Evolutionary conservation across 23 red algal genomes (phyloP), one percentile per base, ranked within the genome.

Genomic region (Chondrus crispus): DNA sequence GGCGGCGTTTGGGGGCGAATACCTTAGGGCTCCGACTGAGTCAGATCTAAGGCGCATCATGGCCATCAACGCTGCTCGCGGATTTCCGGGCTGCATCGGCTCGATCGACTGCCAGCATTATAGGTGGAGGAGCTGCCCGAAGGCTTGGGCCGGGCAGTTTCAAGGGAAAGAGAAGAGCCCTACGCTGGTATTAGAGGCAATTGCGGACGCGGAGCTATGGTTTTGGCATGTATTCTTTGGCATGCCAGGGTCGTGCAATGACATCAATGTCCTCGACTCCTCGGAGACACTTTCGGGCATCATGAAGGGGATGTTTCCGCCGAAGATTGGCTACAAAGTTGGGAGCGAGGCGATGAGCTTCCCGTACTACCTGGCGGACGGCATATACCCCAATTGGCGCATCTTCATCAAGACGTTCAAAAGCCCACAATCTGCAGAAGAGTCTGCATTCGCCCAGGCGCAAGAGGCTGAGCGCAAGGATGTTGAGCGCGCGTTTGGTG

Each of bases 201-300:
- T 74, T 16, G 37, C 13, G 9, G 84, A 88, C 45, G 64, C 38
- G 13, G 84, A 88, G 4, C 62, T 88, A 12, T 88, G 84, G 66
- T 74, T 88, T 74, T 88, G 39, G 84, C 63, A 74, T 45, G 42
- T 2, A 2, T 74, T 28, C 52, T 5, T 88, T 22, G 3, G 84
- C 32, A 46, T n/a, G 10, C 84, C 63, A 16, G 68, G 2, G 33
- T 49, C 39, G 29, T 36, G 73, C 13, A 88, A 77, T 35, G 84
- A 88, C 49, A 37, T 74, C 24, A 88, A 88, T 40, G 42, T 88
- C 22, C 30, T 88, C 30, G 57, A 88, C 19, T 37, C 40, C 0
- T 74, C 62, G 32, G 2, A 0, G 38, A 47, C 38, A 41, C 11
- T 74, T 24, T 24, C 33, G 3, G 33, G 33, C 26, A 32, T 63